These are phyloP conservation scores for Coelastrella sp. DNA, from an alignment of 139 green algal genomes.

Conservation along the genomic window DNA sequence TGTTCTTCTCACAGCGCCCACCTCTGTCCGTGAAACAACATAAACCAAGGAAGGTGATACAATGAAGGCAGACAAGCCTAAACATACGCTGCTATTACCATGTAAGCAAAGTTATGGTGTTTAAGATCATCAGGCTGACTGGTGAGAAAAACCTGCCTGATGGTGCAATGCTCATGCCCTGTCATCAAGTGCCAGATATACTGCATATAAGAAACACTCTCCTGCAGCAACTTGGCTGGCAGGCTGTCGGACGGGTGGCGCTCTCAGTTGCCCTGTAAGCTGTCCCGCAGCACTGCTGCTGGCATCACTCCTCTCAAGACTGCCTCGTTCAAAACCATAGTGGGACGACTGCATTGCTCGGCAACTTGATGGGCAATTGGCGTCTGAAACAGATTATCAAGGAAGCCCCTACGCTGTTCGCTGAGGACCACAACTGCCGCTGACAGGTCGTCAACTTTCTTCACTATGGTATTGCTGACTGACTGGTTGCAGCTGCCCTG, in stretches of 20 bases:
- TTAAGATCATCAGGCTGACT: too few species aligned
- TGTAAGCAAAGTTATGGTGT: too few species aligned
- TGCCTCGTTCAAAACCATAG: constrained; percentile 16
- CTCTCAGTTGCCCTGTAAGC: background rate
- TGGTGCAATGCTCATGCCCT: too few species aligned
- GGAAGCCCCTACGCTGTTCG: constrained; percentile 18
- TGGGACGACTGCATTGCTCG: constrained; percentile 27
- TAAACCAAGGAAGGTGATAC: too few species aligned
- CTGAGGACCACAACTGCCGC: constrained; percentile 44
- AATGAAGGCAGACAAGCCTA: too few species aligned
- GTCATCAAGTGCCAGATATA: too few species aligned
- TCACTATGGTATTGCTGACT: constrained; percentile 5
- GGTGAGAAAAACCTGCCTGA: too few species aligned
- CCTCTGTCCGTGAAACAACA: too few species aligned
- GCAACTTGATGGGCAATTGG: constrained; percentile 28
- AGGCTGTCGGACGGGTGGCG: too few species aligned
- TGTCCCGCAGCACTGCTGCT: background rate
- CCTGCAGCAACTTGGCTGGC: too few species aligned
- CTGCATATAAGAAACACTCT: background rate
- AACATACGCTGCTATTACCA: too few species aligned
- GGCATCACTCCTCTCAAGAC: background rate
- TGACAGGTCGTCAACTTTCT: constrained; percentile 29
- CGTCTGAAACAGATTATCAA: constrained; percentile 25
- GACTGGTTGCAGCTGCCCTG: constrained; percentile 37
- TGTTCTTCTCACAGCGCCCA: too few species aligned